Percentiles rank a stretch among this genome's conserved stretches.
These are phyloP conservation scores for Taphrina confusa DNA, from an alignment of 1,139 yeast genomes.

Conservation along the genomic window DNA sequence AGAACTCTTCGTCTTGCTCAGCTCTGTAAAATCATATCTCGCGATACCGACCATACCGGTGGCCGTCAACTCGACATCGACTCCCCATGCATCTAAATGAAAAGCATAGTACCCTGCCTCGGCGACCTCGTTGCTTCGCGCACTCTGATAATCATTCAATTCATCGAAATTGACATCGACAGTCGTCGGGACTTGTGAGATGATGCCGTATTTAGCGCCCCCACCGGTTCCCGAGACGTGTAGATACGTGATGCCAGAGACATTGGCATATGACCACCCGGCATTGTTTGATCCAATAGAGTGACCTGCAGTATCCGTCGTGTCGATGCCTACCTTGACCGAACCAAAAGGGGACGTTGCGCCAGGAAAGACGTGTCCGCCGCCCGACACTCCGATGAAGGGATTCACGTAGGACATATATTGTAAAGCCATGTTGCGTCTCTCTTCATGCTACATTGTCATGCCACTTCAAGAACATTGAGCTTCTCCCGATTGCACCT, in stretches of 20 bases:
- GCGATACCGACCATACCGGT: constrained; percentile 27
- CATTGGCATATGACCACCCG: constrained; percentile 29
- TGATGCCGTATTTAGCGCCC: constrained; percentile 27
- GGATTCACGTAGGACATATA: constrained; percentile 18
- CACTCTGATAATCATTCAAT: constrained; percentile 17
- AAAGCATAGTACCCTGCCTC: constrained; percentile 28
- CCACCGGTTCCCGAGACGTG: constrained; percentile 33
- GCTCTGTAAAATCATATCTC: constrained; percentile 10
- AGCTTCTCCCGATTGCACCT: too few relatives aligned
- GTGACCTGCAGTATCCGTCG: constrained; percentile 30
- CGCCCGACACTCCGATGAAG: constrained; percentile 31
- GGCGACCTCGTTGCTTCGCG: constrained; percentile 11
- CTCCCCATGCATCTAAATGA: constrained; percentile 32
- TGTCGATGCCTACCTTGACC: constrained; percentile 30
- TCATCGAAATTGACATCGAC: constrained; percentile 25
- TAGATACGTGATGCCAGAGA: constrained; percentile 23
- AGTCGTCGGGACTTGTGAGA: constrained; percentile 26
- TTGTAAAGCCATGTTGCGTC: background rate
- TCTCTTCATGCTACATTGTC: too few relatives aligned
- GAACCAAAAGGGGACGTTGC: constrained; percentile 26
- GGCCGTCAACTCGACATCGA: constrained; percentile 18
- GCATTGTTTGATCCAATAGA: constrained; percentile 31
- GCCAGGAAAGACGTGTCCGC: constrained; percentile 33
- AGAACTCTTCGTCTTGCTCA: constrained; percentile 4
- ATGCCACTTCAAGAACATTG: too few relatives aligned